Evolutionary conservation across 805 yeast species (phyloP).

Genomic region (Schwanniomyces sp.): DNA sequence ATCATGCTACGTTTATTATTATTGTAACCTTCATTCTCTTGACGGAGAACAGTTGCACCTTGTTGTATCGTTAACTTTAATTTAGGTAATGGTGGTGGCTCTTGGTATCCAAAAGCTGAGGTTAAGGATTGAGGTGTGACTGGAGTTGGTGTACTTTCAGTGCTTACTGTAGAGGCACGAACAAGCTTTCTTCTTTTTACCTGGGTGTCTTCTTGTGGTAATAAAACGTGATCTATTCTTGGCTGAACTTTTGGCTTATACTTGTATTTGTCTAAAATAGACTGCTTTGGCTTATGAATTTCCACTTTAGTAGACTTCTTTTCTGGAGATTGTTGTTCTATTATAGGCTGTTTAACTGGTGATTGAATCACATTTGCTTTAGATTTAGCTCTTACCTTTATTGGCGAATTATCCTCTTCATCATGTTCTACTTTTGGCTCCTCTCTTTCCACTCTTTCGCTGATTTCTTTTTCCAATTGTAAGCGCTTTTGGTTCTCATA

Average conservation of each 20-base stretch:
- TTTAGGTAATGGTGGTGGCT: slow-evolving; percentile 6
- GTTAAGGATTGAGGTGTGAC: slow-evolving; percentile 4
- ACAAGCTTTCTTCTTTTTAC: slow-evolving; percentile 37
- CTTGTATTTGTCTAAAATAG: slow-evolving; percentile 44
- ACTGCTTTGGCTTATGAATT: slow-evolving; percentile 36
- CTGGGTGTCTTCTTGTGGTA: slow-evolving; percentile 8
- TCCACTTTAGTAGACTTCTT: slow-evolving; percentile 38
- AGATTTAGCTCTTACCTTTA: slow-evolving; percentile 33
- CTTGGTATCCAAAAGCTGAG: slow-evolving; percentile 9
- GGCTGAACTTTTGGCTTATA: slow-evolving; percentile 30
- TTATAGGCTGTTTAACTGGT: slow-evolving; percentile 13
- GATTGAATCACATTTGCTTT: slow-evolving; percentile 22
- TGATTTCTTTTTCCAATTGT: slow-evolving; percentile 5
- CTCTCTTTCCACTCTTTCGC: slow-evolving; percentile 5
- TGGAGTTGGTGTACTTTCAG: slow-evolving; percentile 8
- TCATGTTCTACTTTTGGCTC: slow-evolving; percentile 10
- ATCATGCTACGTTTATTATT: slow-evolving; percentile 12
- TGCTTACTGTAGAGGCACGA: slow-evolving; percentile 25
- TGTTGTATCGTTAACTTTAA: slow-evolving; percentile 7
- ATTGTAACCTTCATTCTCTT: slow-evolving; percentile 7
- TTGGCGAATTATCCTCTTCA: slow-evolving; percentile 39
- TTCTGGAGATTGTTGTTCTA: slow-evolving; percentile 8
- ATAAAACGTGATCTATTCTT: slow-evolving; percentile 23
- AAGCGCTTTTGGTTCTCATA: slow-evolving; percentile 11
- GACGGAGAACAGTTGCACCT: slow-evolving; percentile 5